These are phyloP conservation scores for Phycomyces blakesleeanus DNA, from an alignment of 192 early-diverging fungal species.

Conservation along the genomic window DNA sequence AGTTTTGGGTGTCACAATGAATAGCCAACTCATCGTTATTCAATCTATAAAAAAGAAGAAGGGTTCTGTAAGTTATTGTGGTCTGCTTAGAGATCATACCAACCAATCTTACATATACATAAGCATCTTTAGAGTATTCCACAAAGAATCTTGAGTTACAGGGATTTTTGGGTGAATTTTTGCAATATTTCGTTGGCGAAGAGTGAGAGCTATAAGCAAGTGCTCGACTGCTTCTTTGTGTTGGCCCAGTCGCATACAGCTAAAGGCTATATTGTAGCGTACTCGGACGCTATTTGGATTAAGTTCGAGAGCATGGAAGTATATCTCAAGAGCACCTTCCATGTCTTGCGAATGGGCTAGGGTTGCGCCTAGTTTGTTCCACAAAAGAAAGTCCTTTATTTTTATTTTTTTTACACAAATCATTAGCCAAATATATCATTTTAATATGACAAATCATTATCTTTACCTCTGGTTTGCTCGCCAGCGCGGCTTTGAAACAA, in stretches of 20 bases:
- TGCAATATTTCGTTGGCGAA: conserved; percentile 53
- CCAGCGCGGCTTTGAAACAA: conserved; percentile 91
- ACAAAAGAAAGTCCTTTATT: conserved; percentile 82
- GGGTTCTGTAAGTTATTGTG: too few species aligned
- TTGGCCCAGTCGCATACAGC: conserved; percentile 90
- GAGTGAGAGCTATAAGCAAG: conserved; percentile 78
- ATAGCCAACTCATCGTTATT: conserved; percentile 78
- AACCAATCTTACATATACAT: conserved; percentile 30
- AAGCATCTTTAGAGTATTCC: conserved; percentile 77
- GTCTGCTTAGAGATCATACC: too few species aligned
- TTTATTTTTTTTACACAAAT: not conserved
- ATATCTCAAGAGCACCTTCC: conserved; percentile 86
- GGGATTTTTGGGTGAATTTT: conserved; percentile 20
- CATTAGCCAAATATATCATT: not conserved
- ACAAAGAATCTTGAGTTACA: conserved; percentile 64
- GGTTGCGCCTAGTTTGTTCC: conserved; percentile 97
- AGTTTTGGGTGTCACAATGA: conserved; percentile 70
- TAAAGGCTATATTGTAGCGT: conserved; percentile 95
- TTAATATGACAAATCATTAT: not conserved
- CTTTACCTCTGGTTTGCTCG: conserved; percentile 60
- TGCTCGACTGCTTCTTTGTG: conserved; percentile 93
- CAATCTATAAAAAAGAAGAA: conserved; percentile 66
- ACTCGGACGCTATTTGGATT: conserved; percentile 95
- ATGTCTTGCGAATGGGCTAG: conserved; percentile 82
- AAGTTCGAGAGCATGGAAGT: conserved; percentile 88